Evolutionary conservation across 2,329 filamentous ascomycete genomes (phyloP).

Genomic region (Pseudocercospora pini-densiflorae): DNA sequence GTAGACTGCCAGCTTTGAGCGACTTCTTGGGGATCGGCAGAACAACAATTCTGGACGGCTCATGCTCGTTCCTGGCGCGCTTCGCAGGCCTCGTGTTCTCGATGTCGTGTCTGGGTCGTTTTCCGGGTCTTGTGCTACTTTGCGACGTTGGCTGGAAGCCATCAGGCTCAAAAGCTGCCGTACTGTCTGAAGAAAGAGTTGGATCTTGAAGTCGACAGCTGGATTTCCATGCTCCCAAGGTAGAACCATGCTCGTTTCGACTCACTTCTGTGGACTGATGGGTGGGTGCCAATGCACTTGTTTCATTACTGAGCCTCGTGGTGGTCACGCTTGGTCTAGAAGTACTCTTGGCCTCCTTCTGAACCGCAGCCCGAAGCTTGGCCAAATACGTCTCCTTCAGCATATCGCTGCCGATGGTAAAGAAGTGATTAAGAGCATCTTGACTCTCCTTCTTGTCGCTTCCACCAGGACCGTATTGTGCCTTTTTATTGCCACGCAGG

Average conservation of each 20-base stretch:
- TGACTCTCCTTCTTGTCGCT: background rate
- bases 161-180: background rate
- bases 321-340: background rate
- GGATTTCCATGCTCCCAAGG: background rate
- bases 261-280: background rate
- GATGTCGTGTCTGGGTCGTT: background rate
- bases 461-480: background rate
- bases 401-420: background rate
- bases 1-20: background rate
- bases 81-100: background rate
- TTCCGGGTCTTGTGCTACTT: background rate
- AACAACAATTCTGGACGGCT: background rate
- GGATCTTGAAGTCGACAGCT: too few species aligned
- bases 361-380: background rate
- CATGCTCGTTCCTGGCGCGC: background rate
- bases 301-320: background rate
- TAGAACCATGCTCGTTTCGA: background rate
- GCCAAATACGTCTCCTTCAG: background rate
- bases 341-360: background rate
- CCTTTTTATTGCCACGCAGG: background rate
- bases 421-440: background rate
- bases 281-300: background rate
- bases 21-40: background rate
- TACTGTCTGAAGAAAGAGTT: background rate
- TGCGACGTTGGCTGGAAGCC: background rate